Evolutionary conservation across 129 eudicot genomes (phyloP).

Genomic region (Oenanthe sinensis): DNA sequence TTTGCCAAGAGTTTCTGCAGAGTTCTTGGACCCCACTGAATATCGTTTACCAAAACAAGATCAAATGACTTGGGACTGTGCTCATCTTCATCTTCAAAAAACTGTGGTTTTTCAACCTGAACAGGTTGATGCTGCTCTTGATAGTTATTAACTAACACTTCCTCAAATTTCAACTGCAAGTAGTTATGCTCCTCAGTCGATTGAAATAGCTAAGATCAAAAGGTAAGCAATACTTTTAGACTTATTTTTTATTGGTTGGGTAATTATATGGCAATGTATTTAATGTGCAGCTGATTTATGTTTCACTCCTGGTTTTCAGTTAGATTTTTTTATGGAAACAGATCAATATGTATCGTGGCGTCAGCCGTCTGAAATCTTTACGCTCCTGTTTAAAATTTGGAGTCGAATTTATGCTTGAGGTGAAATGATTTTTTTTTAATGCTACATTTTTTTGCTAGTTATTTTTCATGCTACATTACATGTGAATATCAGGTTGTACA

Average conservation of each 20-base stretch:
- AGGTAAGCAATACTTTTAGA: background rate
- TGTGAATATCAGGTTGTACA: background rate
- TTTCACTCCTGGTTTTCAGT: background rate
- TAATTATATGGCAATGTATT: background rate
- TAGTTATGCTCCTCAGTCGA: background rate
- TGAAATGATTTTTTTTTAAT: background rate
- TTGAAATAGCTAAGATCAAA: background rate
- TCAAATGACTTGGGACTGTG: background rate
- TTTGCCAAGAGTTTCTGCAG: conserved; percentile 21
- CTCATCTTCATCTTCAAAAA: background rate
- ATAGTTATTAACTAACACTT: background rate
- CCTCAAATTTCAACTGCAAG: conserved; percentile 10
- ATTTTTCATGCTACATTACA: too few relatives aligned
- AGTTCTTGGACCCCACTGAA: conserved; percentile 31
- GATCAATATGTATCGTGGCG: background rate
- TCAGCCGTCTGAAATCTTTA: background rate
- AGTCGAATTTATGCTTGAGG: background rate
- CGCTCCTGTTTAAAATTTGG: background rate
- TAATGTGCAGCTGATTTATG: background rate
- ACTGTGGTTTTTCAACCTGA: conserved; percentile 4
- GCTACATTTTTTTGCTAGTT: too few relatives aligned
- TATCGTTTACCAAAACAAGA: conserved; percentile 16
- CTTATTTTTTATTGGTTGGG: too few relatives aligned
- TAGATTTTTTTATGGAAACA: background rate
- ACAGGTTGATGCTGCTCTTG: background rate